Base-by-base conservation (phyloP, 805 yeast species). In the Starmerella davenportii region DNA sequence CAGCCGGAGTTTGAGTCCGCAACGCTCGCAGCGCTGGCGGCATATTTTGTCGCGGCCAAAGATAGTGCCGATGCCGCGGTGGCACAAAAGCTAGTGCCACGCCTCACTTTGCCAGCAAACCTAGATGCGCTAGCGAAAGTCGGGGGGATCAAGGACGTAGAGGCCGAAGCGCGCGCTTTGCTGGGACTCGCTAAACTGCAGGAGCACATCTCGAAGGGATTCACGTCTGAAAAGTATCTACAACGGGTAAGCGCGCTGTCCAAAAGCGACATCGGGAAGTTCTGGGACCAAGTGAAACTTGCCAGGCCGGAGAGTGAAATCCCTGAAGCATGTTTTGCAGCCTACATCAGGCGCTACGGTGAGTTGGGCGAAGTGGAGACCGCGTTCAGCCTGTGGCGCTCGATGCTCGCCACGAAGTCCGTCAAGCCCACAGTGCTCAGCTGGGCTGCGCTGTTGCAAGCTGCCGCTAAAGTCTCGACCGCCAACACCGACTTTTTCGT, bases 381-480 rank as follows among this genome's bases (percentile, higher is more conserved):
- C 21, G 55, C 61, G 15, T 53, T 52, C 34, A 56, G 56, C 9
- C 52, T 70, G 1, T 76, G 79, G 70, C 69, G 67, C 42, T 60
- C 57, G 32, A 52, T 76, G 58, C 46, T 66, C 21, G 43, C 53
- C 9, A 4, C 20, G 2, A 32, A 30, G 17, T 18, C 31, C 5
- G 48, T 52, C 5, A 43, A 43, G 1, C 72, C 72, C n/a, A 54
- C 65, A 4, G 47, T 63, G n/a, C 46, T 54, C 1, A 54, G 72
- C 1, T 79, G 82, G 82, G 73, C 74, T 38, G 63, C 68, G 37
- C 61, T 76, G 21, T 56, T 79, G 37, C 59, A 65, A 37, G 62
- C 76, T 1, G 63, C 66, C 3, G 52, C 64, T 7, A 37, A 45
- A 38, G 45, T 54, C 18, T 61, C 53, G 31, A 46, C 48, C 8